A percentile compares a stretch with the other conserved stretches of the same genome.
These are phyloP conservation scores for Silene conica DNA, from an alignment of 148 eudicot species.

Conservation along the genomic window DNA sequence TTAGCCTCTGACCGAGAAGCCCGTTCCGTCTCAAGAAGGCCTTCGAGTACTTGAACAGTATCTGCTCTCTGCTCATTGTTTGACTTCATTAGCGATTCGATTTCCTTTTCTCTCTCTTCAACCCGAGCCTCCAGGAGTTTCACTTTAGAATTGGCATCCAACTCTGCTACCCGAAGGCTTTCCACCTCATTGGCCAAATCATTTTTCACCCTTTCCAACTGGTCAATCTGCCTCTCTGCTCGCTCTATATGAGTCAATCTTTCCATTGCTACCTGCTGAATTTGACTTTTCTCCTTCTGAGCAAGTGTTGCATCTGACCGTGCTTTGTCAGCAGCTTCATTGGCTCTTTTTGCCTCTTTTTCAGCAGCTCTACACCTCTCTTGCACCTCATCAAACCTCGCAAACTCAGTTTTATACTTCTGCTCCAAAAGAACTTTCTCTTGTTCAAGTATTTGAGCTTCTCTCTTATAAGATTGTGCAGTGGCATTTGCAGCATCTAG, in stretches of 20 bases:
- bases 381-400: conserved; percentile 72
- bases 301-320: conserved; percentile 70
- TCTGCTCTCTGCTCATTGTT: conserved; percentile 74
- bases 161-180: conserved; percentile 50
- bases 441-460: conserved; percentile 74
- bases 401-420: conserved; percentile 65
- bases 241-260: conserved; percentile 76
- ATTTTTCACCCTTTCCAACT: conserved; percentile 49
- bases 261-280: conserved; percentile 67
- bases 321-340: conserved; percentile 76
- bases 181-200: conserved; percentile 52
- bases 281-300: conserved; percentile 65
- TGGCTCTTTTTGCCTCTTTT: conserved; percentile 83
- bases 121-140: conserved; percentile 66
- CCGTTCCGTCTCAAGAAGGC: conserved; percentile 71
- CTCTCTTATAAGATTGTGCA: conserved; percentile 76
- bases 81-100: conserved; percentile 60
- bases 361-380: conserved; percentile 80
- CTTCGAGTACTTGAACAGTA: conserved; percentile 75
- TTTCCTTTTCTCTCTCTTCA: conserved; percentile 85
- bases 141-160: conserved; percentile 64
- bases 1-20: conserved; percentile 77
- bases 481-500: conserved; percentile 52
- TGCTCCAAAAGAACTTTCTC: conserved; percentile 72
- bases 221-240: conserved; percentile 67